Evolutionary conservation across 2,329 filamentous ascomycete genomes (phyloP).

Genomic region (Gaeumannomyces sp.): DNA sequence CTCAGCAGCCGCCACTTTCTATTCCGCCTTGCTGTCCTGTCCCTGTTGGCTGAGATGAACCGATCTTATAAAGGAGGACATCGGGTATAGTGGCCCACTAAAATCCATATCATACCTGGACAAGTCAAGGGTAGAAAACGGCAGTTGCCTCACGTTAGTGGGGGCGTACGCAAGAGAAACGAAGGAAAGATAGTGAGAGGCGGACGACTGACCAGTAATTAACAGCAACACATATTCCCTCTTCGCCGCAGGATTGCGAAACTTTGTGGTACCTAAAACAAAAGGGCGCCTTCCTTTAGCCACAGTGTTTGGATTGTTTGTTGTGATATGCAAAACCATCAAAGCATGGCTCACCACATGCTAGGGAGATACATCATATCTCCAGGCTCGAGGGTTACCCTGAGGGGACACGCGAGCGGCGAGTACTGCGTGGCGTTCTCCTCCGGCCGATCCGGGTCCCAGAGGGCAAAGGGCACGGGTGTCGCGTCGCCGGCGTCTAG

Average conservation of each 20-base stretch:
- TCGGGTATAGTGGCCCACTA: conserved; percentile 59
- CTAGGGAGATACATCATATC: conserved; percentile 80
- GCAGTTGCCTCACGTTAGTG: neutral
- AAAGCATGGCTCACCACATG: conserved; percentile 54
- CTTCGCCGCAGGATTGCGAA: conserved; percentile 59
- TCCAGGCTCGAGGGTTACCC: conserved; percentile 63
- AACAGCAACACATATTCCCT: conserved; percentile 69
- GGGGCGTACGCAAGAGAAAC: neutral
- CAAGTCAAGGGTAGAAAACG: neutral
- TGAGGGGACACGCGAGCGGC: conserved; percentile 49
- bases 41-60: conserved; percentile 10
- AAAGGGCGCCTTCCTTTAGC: neutral
- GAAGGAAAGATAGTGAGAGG: neutral
- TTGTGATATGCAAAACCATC: neutral
- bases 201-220: conserved; percentile 64
- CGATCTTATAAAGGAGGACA: conserved; percentile 48
- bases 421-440: conserved; percentile 52
- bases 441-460: conserved; percentile 62
- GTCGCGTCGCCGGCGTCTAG: conserved; percentile 25
- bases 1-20: neutral
- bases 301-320: neutral
- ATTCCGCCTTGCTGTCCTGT: neutral
- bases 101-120: conserved; percentile 76
- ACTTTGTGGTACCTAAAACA: conserved; percentile 68
- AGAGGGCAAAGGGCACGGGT: conserved; percentile 60